A percentile compares a stretch with the other conserved stretches of the same genome.
Evolutionary conservation across 176 grass and related monocot species (phyloP).

Genomic region (sorghum (Sorghum bicolor)): Sorghum_bicolor_NCBIv3 NC_012873.2:7171501-7172000

Average conservation of each 20-base stretch:
- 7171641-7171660: neutral
- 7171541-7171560: conserved; percentile 93
- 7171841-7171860: neutral
- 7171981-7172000: neutral
- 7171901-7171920: neutral
- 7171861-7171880: neutral
- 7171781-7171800: conserved; percentile 4
- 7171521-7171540: conserved; percentile 98
- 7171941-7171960: no score
- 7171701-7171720: neutral
- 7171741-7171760: neutral
- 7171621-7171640: neutral
- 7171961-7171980: no score
- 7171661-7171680: neutral
- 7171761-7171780: neutral
- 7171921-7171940: neutral
- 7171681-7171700: neutral
- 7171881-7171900: neutral
- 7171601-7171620: neutral
- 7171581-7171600: conserved; percentile 52
- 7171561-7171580: conserved; percentile 89
- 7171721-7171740: neutral
- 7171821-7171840: neutral
- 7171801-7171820: neutral
- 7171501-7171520: conserved; percentile 45